Evolutionary conservation across 371 early-diverging fungal genomes (phyloP).

Genomic region (Saksenaea vasiformis): DNA sequence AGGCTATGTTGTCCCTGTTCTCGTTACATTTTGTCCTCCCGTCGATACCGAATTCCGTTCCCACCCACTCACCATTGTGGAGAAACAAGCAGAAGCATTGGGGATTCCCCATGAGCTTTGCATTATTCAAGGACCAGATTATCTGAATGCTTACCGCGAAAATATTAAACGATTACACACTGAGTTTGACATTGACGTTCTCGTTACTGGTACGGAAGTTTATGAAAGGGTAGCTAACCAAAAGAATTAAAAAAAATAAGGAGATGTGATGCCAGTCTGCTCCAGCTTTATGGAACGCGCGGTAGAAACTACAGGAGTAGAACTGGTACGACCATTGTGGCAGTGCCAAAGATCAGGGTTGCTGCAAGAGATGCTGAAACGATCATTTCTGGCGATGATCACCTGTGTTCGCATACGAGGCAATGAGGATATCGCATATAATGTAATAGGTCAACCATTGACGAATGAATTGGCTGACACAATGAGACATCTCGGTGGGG

Average conservation of each 20-base stretch:
- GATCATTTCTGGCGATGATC: slow-evolving; percentile 40
- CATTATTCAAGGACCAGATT: slow-evolving; percentile 50
- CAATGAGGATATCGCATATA: slow-evolving; percentile 6
- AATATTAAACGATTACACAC: slow-evolving; percentile 32
- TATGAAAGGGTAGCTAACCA: not conserved
- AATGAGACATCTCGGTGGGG: slow-evolving; percentile 30
- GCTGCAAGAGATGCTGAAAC: slow-evolving; percentile 38
- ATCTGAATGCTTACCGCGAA: slow-evolving; percentile 47
- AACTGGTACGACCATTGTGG: slow-evolving; percentile 59
- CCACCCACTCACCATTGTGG: slow-evolving; percentile 46
- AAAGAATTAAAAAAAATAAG: slow-evolving; percentile 20
- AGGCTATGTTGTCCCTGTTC: slow-evolving; percentile 38
- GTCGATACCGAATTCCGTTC: slow-evolving; percentile 51
- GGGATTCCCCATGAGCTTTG: slow-evolving; percentile 40
- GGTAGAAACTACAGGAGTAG: slow-evolving; percentile 41
- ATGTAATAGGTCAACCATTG: slow-evolving; percentile 26
- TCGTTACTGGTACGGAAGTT: slow-evolving; percentile 48
- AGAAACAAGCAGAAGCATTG: slow-evolving; percentile 47
- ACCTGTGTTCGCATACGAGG: slow-evolving; percentile 47
- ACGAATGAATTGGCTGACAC: slow-evolving; percentile 27
- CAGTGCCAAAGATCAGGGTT: slow-evolving; percentile 36
- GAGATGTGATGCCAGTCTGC: slow-evolving; percentile 61
- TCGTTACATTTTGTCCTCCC: slow-evolving; percentile 57
- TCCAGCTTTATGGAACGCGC: slow-evolving; percentile 63
- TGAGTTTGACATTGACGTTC: slow-evolving; percentile 35